phyloP scores from a whole-genome alignment of 495 filamentous ascomycete species.

The Clohesyomyces aquaticus region DNA sequence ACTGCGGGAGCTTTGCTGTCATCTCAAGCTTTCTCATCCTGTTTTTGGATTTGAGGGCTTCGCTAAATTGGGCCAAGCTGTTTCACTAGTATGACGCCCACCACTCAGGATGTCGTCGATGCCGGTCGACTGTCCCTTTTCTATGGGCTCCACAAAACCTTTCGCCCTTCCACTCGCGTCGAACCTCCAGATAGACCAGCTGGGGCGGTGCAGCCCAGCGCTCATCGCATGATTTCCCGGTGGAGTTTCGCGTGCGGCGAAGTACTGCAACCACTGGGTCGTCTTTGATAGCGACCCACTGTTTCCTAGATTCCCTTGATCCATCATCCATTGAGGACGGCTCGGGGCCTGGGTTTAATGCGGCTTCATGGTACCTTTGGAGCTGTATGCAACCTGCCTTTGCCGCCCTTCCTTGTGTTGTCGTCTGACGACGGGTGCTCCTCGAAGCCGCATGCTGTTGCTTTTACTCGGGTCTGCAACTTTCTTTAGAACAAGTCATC shows the following conservation, averaged over 20 bases:
- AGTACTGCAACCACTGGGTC: background rate
- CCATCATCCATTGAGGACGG: background rate
- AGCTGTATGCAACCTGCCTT: background rate
- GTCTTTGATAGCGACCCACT: constrained; percentile 3
- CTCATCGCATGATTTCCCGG: background rate
- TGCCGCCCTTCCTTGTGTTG: constrained; percentile 2
- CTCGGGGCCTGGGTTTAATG: background rate
- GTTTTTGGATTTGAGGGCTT: constrained; percentile 22
- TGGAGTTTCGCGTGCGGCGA: background rate
- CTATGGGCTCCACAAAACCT: constrained; percentile 3
- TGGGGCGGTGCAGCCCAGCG: background rate
- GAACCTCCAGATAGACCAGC: background rate
- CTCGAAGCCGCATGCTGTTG: background rate
- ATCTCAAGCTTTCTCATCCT: constrained; percentile 28
- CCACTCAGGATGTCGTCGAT: constrained; percentile 8
- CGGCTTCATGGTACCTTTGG: background rate
- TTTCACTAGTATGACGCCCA: constrained; percentile 6
- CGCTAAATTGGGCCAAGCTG: background rate
- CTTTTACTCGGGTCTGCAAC: background rate
- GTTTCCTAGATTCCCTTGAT: background rate
- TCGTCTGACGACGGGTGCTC: background rate
- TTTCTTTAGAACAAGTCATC: constrained; percentile 21
- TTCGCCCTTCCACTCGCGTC: background rate
- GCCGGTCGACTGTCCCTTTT: constrained; percentile 9
- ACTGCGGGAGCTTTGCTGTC: background rate